Conservation (phyloP, 2,329 filamentous ascomycete species). For the Colletotrichum sp. region DNA sequence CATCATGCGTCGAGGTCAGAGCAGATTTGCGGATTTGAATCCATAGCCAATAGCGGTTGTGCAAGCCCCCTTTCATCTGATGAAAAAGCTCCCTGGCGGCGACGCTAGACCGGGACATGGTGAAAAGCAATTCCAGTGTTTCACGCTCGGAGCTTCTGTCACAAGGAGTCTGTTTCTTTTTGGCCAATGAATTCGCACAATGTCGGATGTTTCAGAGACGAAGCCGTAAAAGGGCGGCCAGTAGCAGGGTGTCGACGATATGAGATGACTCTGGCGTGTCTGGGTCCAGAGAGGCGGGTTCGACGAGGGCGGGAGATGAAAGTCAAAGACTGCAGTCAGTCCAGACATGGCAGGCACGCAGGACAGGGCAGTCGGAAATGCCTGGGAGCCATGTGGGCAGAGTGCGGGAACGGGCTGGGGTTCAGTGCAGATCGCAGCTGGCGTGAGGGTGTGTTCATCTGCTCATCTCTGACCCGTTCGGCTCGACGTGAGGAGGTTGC, state of each 20-base stretch:
- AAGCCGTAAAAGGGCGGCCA: neutral
- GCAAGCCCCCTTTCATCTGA: constrained; percentile 9
- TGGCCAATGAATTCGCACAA: neutral
- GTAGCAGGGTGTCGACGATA: neutral
- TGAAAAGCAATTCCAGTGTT: constrained; percentile 13
- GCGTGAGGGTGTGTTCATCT: constrained; percentile 13
- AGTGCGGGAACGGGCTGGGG: constrained; percentile 1
- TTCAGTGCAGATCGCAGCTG: constrained; percentile 6
- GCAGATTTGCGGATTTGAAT: neutral
- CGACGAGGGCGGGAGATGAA: neutral
- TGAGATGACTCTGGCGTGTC: neutral
- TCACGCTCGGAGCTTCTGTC: constrained; percentile 12
- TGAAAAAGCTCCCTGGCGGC: constrained; percentile 1
- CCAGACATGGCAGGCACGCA: neutral
- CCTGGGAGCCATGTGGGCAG: constrained; percentile 14
- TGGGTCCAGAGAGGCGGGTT: neutral
- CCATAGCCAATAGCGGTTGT: neutral
- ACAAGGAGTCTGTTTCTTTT: neutral
- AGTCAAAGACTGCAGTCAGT: neutral
- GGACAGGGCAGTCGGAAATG: neutral
- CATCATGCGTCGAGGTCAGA: neutral
- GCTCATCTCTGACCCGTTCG: constrained; percentile 1
- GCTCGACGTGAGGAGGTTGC: neutral
- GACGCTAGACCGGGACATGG: constrained; percentile 8
- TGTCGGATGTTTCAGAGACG: neutral